These are phyloP conservation scores for Lasiodiplodia sp. DNA, from an alignment of 2,329 filamentous ascomycete genomes.

Conservation along the genomic window DNA sequence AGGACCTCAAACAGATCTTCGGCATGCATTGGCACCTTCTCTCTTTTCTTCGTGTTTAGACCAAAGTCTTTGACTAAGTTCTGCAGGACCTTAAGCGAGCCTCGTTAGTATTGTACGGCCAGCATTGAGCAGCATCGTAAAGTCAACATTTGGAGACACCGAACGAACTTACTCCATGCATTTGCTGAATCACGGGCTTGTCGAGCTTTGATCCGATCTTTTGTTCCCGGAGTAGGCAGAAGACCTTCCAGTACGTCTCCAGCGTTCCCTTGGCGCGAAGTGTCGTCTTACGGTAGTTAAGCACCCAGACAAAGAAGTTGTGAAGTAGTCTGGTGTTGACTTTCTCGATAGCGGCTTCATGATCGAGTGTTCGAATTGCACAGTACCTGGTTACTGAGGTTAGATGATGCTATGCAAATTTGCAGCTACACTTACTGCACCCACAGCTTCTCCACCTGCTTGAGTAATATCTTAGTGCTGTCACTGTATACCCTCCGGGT, in stretches of 20 bases:
- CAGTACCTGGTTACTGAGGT: neutral
- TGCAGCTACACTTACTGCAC: neutral
- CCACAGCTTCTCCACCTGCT: neutral
- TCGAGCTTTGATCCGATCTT: neutral
- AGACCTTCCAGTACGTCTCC: slow-evolving; percentile 1
- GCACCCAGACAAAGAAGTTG: slow-evolving; percentile 1
- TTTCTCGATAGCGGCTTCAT: neutral
- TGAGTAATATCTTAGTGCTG: neutral
- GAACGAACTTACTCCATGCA: neutral
- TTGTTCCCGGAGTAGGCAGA: neutral
- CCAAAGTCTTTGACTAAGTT: slow-evolving; percentile 31
- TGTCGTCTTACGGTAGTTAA: neutral
- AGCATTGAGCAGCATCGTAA: neutral
- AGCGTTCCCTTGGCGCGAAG: slow-evolving; percentile 4
- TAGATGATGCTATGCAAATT: neutral
- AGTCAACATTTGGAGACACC: neutral
- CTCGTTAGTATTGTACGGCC: neutral
- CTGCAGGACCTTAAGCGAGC: slow-evolving; percentile 20
- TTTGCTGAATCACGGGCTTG: neutral
- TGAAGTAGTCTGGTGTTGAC: neutral
- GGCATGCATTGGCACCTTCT: slow-evolving; percentile 32
- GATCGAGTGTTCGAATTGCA: neutral
- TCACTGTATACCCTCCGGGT: neutral
- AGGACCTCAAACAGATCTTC: slow-evolving; percentile 36
- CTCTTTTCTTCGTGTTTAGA: slow-evolving; percentile 32